phyloP scores from a whole-genome alignment of 1,284 basidiomycete species.

The Taiwanofungus camphoratus region DNA sequence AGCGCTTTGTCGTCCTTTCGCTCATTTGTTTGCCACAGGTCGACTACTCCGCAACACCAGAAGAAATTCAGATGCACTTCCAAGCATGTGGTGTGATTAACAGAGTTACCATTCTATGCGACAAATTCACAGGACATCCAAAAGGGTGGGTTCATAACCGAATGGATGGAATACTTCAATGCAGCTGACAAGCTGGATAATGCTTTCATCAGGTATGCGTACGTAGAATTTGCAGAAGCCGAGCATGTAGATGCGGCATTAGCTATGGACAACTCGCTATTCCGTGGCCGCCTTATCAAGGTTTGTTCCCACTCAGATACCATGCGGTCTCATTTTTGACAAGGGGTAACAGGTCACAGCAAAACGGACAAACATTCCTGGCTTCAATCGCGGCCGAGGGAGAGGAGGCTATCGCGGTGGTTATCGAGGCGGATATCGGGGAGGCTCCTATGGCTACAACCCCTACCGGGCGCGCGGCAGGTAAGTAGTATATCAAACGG shows the following conservation, averaged over 20 bases:
- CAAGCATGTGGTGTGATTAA: conserved; percentile 98
- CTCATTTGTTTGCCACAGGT: conserved; percentile 55
- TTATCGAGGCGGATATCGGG: conserved; percentile 61
- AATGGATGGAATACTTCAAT: neutral
- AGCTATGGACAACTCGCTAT: conserved; percentile 94
- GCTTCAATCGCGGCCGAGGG: conserved; percentile 78
- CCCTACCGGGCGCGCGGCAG: conserved; percentile 81
- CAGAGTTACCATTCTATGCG: conserved; percentile 97
- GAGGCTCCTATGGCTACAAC: conserved; percentile 54
- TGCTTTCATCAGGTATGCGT: conserved; percentile 72
- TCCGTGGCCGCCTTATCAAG: conserved; percentile 91
- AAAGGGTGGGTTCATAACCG: conserved; percentile 71
- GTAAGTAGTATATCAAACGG: conserved; percentile 37
- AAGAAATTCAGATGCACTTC: conserved; percentile 98
- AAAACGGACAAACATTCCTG: conserved; percentile 91
- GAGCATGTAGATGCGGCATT: conserved; percentile 89
- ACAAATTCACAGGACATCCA: conserved; percentile 99
- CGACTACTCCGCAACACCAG: conserved; percentile 95
- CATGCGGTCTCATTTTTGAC: neutral
- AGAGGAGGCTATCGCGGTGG: conserved; percentile 56
- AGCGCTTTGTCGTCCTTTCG: neutral
- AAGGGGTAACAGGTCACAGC: conserved; percentile 66
- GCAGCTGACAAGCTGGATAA: neutral
- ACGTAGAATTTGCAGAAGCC: conserved; percentile 98
- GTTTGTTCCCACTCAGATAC: conserved; percentile 33